phyloP scores from a whole-genome alignment of 192 early-diverging fungal genomes.

The Fimicolochytrium jonesii region DNA sequence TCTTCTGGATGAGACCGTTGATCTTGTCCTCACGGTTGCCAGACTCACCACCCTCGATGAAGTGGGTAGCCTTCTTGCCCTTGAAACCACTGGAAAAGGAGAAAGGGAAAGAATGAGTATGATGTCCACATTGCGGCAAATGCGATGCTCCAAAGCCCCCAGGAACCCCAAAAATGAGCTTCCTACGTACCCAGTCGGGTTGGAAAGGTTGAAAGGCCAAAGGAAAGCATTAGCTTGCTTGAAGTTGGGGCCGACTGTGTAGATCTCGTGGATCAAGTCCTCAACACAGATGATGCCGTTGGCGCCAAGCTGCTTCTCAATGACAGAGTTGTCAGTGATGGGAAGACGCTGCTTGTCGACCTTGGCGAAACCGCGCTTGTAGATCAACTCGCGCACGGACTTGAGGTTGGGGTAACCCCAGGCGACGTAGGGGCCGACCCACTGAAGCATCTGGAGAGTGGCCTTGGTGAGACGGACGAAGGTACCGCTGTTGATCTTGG shows the following conservation, averaged over 20 bases:
- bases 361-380: slow-evolving; percentile 99
- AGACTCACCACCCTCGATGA: slow-evolving; percentile 95
- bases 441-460: slow-evolving; percentile 95
- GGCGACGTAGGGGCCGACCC: slow-evolving; percentile 93
- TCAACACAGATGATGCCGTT: slow-evolving; percentile 96
- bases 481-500: slow-evolving; percentile 98
- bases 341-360: slow-evolving; percentile 96
- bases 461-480: slow-evolving; percentile 96
- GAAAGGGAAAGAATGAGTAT: no score
- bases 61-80: slow-evolving; percentile 91
- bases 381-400: slow-evolving; percentile 97
- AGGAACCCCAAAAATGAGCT: no score
- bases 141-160: no score
- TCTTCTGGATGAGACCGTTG: slow-evolving; percentile 92
- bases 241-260: slow-evolving; percentile 96
- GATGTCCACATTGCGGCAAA: no score
- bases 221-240: slow-evolving; percentile 97
- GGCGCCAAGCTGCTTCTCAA: slow-evolving; percentile 88
- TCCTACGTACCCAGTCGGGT: no score
- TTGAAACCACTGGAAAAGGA: slow-evolving; percentile 92
- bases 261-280: slow-evolving; percentile 96
- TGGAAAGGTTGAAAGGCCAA: slow-evolving; percentile 98
- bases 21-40: slow-evolving; percentile 97
- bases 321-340: slow-evolving; percentile 93
- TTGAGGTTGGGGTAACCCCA: slow-evolving; percentile 94